Base-by-base conservation (phyloP, 768 basidiomycete genomes). In the Pleurotus pulmonarius region DNA sequence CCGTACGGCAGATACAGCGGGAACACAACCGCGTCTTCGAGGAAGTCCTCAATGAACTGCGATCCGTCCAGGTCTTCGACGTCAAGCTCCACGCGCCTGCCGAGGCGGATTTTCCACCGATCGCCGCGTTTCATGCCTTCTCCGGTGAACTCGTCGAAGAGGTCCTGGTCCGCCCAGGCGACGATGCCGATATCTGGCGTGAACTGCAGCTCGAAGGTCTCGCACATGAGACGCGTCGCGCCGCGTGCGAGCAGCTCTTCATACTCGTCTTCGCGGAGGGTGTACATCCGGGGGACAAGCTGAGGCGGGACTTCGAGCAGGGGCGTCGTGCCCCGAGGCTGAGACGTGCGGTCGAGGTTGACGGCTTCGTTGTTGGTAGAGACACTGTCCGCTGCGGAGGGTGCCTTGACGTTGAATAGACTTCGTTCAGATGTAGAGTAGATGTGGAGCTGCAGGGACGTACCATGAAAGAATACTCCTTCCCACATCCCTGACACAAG, bases 101-200 rank as follows among this genome's bases (percentile, higher is more conserved):
- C 75, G 7, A 77, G 67, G 46, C 69, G 65, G 5, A 77, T 74
- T 56, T 73, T 72, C 76, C 76, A 75, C 7, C 59, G 56, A 55
- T 73, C 68, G 2, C 69, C 73, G 18, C 62, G 15, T 13, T 63
- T 58, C 67, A 77, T 73, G 6, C 56, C 63, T 1, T 70, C 67
- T 0, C 70, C 70, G 0, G 68, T 54, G 56, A 74, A 74, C n/a
- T 70, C 65, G 0, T 70, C 64, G 45, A 65, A 72, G 2, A 75
- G 47, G 1, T 58, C 59, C 1, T 61, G 53, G 55, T 75, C 69
- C 0, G 69, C 69, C 66, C 66, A 70, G 2, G 73, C 74, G 38
- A 69, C 60, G 59, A 75, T 76, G 0, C 75, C 73, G 3, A 20
- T 44, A 24, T 63, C 51, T 1, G 58, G 5, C n/a, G 63, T 60